Base-by-base conservation (phyloP, 2,329 filamentous ascomycete genomes). In the Xylaria arbuscula region DNA sequence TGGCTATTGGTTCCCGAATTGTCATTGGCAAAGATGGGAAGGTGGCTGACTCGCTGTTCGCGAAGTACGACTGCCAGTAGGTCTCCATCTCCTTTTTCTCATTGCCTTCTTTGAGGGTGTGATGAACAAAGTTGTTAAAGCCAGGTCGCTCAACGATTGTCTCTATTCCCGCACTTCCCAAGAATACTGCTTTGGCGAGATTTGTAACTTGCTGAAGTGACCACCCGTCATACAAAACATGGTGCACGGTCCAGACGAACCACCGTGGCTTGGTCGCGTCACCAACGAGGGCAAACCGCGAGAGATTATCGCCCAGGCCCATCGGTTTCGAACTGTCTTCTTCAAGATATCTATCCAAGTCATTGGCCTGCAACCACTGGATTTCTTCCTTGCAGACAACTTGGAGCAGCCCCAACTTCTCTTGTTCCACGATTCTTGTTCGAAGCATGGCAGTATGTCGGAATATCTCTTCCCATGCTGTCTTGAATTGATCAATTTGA, bases 251-350 rank as follows among this genome's bases (percentile, higher is more conserved):
- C 50, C 50, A 53, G 28, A 34, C 24, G 8, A 53, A 53, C 50
- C 50, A 53, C 11, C 50, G 50, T 53, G 50, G 28, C 50, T 53
- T 53, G 11, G 11, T 2, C 28, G 5, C 50, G 34, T 53, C 50
- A 28, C 24, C 3, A 34, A 53, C 24, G 2, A 53, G 28, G 28
- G 50, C 50, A 34, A 53, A 53, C 15, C 50, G 50, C 17, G 50
- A 53, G 50, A 53, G 50, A 11, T 11, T 9, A 53, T 53, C 50
- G 1, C 50, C 50, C 13, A 53, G 28, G 2, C 50, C 50, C 50
- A 53, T 53, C 4, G 50, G 50, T 34, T 53, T 53, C 15, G 34
- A 53, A 15, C 17, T 53, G 28, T 53, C 50, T n/a, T 53, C 50
- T 53, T 28, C 50, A 13, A 53, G 50, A 53, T 53, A 53, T 5